Evolutionary conservation across 257 asterid genomes (phyloP), one percentile per base, ranked within the genome.

Genomic region (Jasminum sambac): DNA sequence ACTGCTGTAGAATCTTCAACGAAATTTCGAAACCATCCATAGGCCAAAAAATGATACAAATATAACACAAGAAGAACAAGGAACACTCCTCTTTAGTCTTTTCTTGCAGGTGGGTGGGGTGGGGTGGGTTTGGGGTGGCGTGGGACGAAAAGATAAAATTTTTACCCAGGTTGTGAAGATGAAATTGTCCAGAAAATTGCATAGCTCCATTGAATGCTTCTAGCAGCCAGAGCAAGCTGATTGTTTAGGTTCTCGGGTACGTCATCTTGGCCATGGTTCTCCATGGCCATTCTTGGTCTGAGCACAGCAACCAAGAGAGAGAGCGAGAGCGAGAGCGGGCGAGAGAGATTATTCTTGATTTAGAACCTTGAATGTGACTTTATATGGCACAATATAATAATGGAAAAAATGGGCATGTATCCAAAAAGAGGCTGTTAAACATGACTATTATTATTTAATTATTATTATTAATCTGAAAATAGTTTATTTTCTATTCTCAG

Each of bases 201-300:
- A 85, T 92, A 92, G 80, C 93, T 88, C 98, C 98, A 92, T 58
- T 90, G 93, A 74, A 92, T 88, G 76, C 84, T 84, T 87, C 86
- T 88, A 64, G 85, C 89, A 79, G 95, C 90, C 74, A 87, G 73
- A 75, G 93, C 95, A 79, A 92, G 93, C 68, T 81, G 83, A 66
- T 75, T 83, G 78, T 88, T 90, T 23, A 90, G 80, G 76, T 77
- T 87, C 25, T 74, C 68, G 58, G 79, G 76, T 12, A 71, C 79
- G 44, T 67, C 86, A 65, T 65, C 69, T 67, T 66, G 83, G 73
- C 59, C 72, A 72, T 83, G 82, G 68, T 61, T 76, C 11, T 71
- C 86, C 63, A 73, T 74, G 38, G 84, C 90, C 96, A 90, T 85
- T 74, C 24, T 84, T 71, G 74, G 73, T 17, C 66, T 50, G 60